phyloP scores from a whole-genome alignment of 225 moss, liverwort and hornwort genomes.

The Neckera pumila region DNA sequence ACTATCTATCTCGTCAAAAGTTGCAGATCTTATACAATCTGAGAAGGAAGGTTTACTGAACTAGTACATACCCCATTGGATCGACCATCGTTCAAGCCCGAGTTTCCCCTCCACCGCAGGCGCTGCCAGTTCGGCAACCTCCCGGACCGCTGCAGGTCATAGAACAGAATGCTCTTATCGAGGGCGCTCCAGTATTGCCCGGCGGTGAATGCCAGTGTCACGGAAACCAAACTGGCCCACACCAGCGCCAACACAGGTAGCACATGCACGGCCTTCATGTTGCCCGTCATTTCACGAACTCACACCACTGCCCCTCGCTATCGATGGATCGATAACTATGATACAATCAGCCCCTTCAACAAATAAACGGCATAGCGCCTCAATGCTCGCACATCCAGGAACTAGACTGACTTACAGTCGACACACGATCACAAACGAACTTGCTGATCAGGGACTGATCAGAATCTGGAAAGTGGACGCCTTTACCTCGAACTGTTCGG shows the following conservation, averaged over 20 bases:
- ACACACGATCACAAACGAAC: neutral
- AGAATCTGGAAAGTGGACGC: neutral
- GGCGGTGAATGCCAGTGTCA: slow-evolving; percentile 8
- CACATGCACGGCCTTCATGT: neutral
- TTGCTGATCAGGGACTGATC: neutral
- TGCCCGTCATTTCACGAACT: slow-evolving; percentile 21
- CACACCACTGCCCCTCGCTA: neutral
- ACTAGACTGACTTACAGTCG: neutral
- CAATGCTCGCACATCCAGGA: neutral
- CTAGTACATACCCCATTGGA: slow-evolving; percentile 8
- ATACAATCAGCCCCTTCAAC: neutral
- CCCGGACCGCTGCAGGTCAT: slow-evolving; percentile 43
- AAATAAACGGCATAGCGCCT: neutral
- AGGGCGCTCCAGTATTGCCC: slow-evolving; percentile 30
- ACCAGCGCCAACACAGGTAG: slow-evolving; percentile 1
- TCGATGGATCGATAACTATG: neutral
- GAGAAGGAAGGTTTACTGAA: neutral
- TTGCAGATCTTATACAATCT: neutral
- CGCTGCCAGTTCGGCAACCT: slow-evolving; percentile 37
- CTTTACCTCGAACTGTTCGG: neutral
- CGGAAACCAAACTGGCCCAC: slow-evolving; percentile 13
- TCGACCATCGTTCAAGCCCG: slow-evolving; percentile 30
- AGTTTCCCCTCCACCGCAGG: slow-evolving; percentile 41
- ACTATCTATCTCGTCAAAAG: too few relatives aligned
- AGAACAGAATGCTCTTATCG: slow-evolving; percentile 37